Evolutionary conservation across 1,284 basidiomycete species (phyloP).

Genomic region (Ganoderma meredithae): DNA sequence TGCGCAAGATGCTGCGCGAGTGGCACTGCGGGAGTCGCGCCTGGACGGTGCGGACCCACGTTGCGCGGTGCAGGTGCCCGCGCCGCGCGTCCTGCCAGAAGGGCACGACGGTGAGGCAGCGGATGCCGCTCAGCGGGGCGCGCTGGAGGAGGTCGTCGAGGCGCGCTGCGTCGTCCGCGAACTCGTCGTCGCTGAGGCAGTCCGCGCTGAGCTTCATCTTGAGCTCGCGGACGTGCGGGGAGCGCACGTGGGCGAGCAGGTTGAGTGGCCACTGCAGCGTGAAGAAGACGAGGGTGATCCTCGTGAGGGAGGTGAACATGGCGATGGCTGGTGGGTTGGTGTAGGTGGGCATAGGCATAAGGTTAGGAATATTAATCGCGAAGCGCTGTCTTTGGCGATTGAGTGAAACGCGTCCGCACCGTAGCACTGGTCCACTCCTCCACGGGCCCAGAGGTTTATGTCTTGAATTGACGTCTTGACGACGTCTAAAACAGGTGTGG

Average conservation of each 20-base stretch:
- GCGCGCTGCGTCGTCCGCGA: not conserved
- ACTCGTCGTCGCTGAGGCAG: constrained; percentile 1
- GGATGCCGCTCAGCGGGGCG: not conserved
- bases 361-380: not conserved
- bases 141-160: not conserved
- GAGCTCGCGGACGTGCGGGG: not conserved
- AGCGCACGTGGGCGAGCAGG: constrained; percentile 2
- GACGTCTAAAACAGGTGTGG: constrained; percentile 2
- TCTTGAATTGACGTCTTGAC: constrained; percentile 6
- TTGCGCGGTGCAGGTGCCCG: not conserved
- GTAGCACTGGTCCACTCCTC: not conserved
- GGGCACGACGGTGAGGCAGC: not conserved
- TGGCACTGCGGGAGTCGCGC: not conserved
- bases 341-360: not conserved
- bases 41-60: not conserved
- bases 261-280: not conserved
- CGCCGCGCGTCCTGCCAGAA: constrained; percentile 2
- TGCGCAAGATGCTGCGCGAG: not conserved
- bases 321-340: not conserved
- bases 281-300: not conserved
- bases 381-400: not conserved
- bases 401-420: not conserved
- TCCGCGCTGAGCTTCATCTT: not conserved
- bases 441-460: not conserved
- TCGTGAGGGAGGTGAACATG: not conserved